A percentile compares a stretch with the other conserved stretches of the same genome.
Conservation (phyloP, 257 asterid species). For the Lavandula angustifolia region DNA sequence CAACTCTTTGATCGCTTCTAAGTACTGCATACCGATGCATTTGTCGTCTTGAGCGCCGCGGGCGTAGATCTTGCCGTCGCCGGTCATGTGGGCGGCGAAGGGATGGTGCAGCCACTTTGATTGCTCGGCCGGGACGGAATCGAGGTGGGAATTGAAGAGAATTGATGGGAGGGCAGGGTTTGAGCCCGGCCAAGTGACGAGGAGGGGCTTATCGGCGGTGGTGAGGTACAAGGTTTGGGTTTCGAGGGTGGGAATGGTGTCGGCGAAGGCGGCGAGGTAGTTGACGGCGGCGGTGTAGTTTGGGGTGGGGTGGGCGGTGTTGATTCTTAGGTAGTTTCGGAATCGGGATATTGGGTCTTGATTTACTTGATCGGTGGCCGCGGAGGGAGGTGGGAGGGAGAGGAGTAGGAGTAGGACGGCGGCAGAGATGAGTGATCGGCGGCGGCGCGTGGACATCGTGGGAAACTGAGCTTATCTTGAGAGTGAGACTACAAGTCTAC, state of each 20-base stretch:
- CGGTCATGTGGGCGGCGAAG: constrained; percentile 63
- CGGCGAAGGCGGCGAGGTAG: constrained; percentile 62
- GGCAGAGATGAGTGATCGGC: constrained; percentile 33
- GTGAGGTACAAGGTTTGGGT: constrained; percentile 46
- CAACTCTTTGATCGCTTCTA: constrained; percentile 65
- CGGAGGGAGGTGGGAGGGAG: constrained; percentile 14
- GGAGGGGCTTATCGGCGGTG: constrained; percentile 61
- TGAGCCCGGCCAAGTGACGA: constrained; percentile 76
- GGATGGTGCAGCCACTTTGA: constrained; percentile 80
- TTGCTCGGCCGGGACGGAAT: constrained; percentile 90
- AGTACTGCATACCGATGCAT: constrained; percentile 76
- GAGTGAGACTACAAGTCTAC: neutral
- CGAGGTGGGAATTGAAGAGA: constrained; percentile 86
- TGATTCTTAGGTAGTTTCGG: constrained; percentile 70
- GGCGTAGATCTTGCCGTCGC: constrained; percentile 74
- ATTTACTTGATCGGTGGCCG: constrained; percentile 9
- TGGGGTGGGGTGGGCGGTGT: constrained; percentile 87
- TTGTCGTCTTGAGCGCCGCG: constrained; percentile 98
- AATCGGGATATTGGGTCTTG: constrained; percentile 56
- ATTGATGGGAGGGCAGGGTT: constrained; percentile 72
- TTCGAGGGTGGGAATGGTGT: constrained; percentile 59
- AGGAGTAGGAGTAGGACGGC: constrained; percentile 33
- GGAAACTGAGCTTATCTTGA: neutral
- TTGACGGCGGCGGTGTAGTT: constrained; percentile 67
- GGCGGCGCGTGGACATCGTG: constrained; percentile 44